Percentiles rank a stretch among this genome's conserved stretches.
These are phyloP conservation scores for Aureobasidium sp. DNA, from an alignment of 2,329 filamentous ascomycete genomes.

Conservation along the genomic window DNA sequence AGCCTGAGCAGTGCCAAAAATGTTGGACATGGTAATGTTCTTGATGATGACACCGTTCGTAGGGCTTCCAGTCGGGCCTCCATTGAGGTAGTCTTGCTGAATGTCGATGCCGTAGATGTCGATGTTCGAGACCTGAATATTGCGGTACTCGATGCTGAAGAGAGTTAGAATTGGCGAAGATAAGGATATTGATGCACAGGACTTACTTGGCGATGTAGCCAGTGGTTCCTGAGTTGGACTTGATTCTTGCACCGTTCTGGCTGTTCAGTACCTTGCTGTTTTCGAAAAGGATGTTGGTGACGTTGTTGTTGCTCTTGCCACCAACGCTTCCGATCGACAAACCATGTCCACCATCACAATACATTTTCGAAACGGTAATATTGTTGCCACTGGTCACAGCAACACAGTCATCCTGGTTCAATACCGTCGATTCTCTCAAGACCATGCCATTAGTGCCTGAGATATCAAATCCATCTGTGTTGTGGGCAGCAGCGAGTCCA, in stretches of 20 bases:
- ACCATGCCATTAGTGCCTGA: constrained; percentile 26
- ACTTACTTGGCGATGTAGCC: constrained; percentile 28
- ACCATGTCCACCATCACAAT: constrained; percentile 21
- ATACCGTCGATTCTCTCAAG: constrained; percentile 25
- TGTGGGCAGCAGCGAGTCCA: constrained; percentile 33
- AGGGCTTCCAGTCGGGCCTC: constrained; percentile 33
- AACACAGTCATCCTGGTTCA: constrained; percentile 31
- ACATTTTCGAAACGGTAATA: constrained; percentile 23
- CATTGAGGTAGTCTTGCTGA: constrained; percentile 48
- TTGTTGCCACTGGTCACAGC: constrained; percentile 26
- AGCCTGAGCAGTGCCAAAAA: constrained; percentile 37
- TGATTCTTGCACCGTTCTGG: constrained; percentile 34
- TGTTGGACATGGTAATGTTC: constrained; percentile 34
- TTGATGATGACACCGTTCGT: constrained; percentile 44
- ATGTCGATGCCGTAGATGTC: constrained; percentile 46
- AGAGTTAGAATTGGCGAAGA: background rate
- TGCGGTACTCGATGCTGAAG: constrained; percentile 37
- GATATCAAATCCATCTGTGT: constrained; percentile 33
- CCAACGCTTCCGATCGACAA: constrained; percentile 23
- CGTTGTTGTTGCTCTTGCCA: constrained; percentile 26
- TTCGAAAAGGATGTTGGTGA: constrained; percentile 30
- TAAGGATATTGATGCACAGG: constrained; percentile 9
- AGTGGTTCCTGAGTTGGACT: constrained; percentile 35
- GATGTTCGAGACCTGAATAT: constrained; percentile 41
- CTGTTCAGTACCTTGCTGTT: constrained; percentile 26